Percentiles rank a stretch among this genome's conserved stretches.
Conservation (phyloP, 169 alveolate genomes). For the Amoebophrya sp. region DNA sequence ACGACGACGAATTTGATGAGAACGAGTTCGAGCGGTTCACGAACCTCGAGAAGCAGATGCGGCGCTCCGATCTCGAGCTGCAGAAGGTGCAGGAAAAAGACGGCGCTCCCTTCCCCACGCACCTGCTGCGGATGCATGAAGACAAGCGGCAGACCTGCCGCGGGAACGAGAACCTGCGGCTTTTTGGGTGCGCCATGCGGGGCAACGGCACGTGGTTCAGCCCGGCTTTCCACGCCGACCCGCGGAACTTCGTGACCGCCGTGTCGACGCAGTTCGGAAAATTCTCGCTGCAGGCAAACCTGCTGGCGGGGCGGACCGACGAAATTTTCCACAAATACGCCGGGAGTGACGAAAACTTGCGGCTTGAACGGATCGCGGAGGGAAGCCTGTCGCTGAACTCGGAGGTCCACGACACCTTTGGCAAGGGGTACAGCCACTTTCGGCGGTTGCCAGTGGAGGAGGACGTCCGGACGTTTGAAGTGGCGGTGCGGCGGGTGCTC, state of each 20-base stretch:
- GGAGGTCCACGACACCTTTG: background rate
- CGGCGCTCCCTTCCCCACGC: background rate
- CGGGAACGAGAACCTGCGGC: too few relatives aligned
- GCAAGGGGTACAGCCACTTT: background rate
- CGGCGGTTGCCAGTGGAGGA: background rate
- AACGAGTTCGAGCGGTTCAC: too few relatives aligned
- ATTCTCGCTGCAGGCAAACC: background rate
- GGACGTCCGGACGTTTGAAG: background rate
- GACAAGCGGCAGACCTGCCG: background rate
- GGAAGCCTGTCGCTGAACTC: background rate
- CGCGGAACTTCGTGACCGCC: background rate
- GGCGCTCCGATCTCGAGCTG: too few relatives aligned
- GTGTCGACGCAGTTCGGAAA: background rate
- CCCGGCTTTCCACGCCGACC: background rate
- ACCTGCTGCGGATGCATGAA: background rate
- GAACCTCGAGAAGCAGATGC: too few relatives aligned
- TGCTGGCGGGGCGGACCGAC: background rate
- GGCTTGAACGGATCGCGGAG: too few relatives aligned
- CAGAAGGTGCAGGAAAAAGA: background rate
- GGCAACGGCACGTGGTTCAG: background rate
- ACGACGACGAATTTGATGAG: too few relatives aligned
- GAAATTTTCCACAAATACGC: background rate
- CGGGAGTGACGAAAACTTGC: background rate
- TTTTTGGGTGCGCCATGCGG: too few relatives aligned
- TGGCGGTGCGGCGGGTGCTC: background rate